Conservation (phyloP, 1,139 yeast genomes). For the Saccharomyces hybrid region DNA sequence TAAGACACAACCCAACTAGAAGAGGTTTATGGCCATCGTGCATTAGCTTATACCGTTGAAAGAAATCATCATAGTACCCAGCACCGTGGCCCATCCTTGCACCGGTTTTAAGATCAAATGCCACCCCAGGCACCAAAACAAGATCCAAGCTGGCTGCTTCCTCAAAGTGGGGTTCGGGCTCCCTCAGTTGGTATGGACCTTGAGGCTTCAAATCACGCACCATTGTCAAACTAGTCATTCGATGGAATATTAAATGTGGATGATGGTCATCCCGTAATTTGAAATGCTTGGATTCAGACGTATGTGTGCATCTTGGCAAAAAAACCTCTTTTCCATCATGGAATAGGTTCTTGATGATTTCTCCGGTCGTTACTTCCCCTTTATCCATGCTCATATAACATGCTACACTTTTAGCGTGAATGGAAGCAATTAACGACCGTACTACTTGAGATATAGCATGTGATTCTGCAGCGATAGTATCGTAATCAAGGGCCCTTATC, state of each 20-base stretch:
- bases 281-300: constrained; percentile 21
- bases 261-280: constrained; percentile 18
- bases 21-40: constrained; percentile 22
- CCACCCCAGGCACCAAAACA: constrained; percentile 80
- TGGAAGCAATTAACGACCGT: neutral
- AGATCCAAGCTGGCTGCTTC: constrained; percentile 43
- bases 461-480: neutral
- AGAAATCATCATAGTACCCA: constrained; percentile 82
- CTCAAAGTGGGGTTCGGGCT: constrained; percentile 42
- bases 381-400: constrained; percentile 30
- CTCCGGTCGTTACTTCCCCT: constrained; percentile 26
- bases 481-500: neutral
- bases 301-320: constrained; percentile 29
- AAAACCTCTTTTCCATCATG: constrained; percentile 15
- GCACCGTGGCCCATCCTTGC: constrained; percentile 85
- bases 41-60: constrained; percentile 40
- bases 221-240: constrained; percentile 37
- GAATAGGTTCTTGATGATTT: constrained; percentile 18
- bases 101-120: constrained; percentile 46
- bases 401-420: constrained; percentile 13
- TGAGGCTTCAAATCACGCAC: constrained; percentile 49
- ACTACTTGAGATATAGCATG: neutral
- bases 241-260: constrained; percentile 53
- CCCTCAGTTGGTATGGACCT: constrained; percentile 62
- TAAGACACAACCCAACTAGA: constrained; percentile 45